Evolutionary conservation across 306 rosid species (phyloP).

Genomic region (Vigna reflexopilosa): DNA sequence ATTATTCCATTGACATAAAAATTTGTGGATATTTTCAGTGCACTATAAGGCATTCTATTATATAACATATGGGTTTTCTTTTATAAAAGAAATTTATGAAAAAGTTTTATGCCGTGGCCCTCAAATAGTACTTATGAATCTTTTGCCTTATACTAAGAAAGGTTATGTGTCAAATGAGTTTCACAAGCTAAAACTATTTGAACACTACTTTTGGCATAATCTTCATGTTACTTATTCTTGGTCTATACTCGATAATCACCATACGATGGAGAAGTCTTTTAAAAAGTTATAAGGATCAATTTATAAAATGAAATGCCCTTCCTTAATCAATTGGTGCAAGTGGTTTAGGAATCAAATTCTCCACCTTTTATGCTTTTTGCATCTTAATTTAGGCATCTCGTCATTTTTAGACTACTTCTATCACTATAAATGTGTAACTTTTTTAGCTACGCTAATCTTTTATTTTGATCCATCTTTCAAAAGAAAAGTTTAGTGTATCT

Average conservation of each 20-base stretch:
- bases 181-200: background rate
- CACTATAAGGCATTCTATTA: too few species aligned
- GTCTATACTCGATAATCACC: background rate
- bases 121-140: background rate
- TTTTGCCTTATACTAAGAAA: background rate
- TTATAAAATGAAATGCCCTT: background rate
- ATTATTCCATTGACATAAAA: too few species aligned
- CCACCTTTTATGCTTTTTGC: background rate
- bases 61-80: too few species aligned
- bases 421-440: background rate
- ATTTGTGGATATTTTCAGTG: too few species aligned
- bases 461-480: background rate
- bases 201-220: background rate
- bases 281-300: background rate
- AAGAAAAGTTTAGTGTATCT: background rate
- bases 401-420: background rate
- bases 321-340: slow-evolving; percentile 9
- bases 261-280: background rate
- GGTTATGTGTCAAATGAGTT: background rate
- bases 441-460: background rate
- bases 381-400: background rate
- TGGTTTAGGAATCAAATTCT: slow-evolving; percentile 15
- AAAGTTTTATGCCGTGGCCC: too few species aligned
- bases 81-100: too few species aligned
- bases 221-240: background rate